A percentile compares a stretch with the other conserved stretches of the same genome.
These are phyloP conservation scores for Tricholoma sp. DNA, from an alignment of 768 basidiomycete genomes.

Conservation along the genomic window DNA sequence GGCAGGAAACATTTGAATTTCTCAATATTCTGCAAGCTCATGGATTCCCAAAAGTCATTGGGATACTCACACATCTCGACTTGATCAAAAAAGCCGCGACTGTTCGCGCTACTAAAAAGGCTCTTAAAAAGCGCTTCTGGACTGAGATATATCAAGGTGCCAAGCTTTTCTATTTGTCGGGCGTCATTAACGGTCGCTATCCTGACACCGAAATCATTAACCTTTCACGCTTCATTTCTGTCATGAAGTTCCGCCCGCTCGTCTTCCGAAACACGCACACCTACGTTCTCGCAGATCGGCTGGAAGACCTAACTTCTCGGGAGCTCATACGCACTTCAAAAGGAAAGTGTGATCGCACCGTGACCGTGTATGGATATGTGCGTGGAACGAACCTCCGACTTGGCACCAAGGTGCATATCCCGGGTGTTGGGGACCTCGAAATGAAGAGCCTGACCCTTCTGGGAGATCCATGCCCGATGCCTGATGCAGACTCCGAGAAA, in stretches of 20 bases:
- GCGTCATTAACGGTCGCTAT: conserved; percentile 95
- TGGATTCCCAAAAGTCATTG: conserved; percentile 98
- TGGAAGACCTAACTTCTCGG: conserved; percentile 91
- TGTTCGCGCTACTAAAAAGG: conserved; percentile 86
- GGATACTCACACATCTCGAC: conserved; percentile 93
- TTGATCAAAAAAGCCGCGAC: conserved; percentile 89
- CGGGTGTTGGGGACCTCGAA: conserved; percentile 88
- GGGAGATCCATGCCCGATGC: conserved; percentile 94
- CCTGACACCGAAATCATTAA: conserved; percentile 96
- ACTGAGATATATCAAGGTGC: conserved; percentile 99
- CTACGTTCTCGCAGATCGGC: conserved; percentile 89
- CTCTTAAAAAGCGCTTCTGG: conserved; percentile 98
- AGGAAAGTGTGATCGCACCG: conserved; percentile 89
- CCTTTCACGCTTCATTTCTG: conserved; percentile 90
- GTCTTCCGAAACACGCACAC: conserved; percentile 94
- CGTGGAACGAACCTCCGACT: conserved; percentile 80
- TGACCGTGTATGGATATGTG: conserved; percentile 93
- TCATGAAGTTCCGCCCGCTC: conserved; percentile 98
- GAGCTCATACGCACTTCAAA: conserved; percentile 72
- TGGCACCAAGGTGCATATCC: conserved; percentile 84
- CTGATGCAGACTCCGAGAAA: conserved; percentile 88
- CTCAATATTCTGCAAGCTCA: conserved; percentile 95
- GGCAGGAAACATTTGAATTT: conserved; percentile 97
- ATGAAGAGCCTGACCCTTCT: conserved; percentile 70
- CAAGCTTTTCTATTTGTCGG: conserved; percentile 96